Conservation (phyloP, 2,329 filamentous ascomycete genomes). For the Didymella pomorum region DNA sequence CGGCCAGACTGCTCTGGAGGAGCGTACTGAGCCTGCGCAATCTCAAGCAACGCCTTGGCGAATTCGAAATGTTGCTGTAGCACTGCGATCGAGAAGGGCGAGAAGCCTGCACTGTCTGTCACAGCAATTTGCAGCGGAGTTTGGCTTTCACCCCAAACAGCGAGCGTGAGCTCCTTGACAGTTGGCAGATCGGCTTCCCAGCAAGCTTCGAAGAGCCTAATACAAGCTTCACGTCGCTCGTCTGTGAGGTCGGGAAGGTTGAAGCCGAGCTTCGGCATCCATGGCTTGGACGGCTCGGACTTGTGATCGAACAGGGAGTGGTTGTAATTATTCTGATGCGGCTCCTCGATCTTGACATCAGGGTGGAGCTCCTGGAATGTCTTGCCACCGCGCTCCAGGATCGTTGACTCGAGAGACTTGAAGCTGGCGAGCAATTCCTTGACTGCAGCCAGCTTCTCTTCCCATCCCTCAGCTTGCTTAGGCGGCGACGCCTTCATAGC, state of each 20-base stretch:
- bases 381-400: conserved; percentile 70
- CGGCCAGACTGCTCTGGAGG: conserved; percentile 55
- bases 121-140: conserved; percentile 68
- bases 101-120: conserved; percentile 60
- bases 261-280: conserved; percentile 53
- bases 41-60: conserved; percentile 73
- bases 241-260: conserved; percentile 59
- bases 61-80: conserved; percentile 69
- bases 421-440: conserved; percentile 61
- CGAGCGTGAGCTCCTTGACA: conserved; percentile 71
- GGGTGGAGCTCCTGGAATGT: conserved; percentile 72
- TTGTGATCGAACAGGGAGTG: background rate
- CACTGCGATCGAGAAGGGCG: conserved; percentile 73
- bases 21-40: conserved; percentile 73
- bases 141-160: conserved; percentile 65
- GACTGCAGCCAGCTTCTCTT: conserved; percentile 66
- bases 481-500: conserved; percentile 29
- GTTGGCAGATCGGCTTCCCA: conserved; percentile 73
- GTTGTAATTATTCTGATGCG: background rate
- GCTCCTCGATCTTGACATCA: conserved; percentile 14
- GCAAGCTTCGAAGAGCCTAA: conserved; percentile 75
- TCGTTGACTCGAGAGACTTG: conserved; percentile 61
- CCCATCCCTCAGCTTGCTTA: conserved; percentile 35
- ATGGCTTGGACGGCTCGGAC: conserved; percentile 27
- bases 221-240: conserved; percentile 65